Base-by-base conservation (phyloP, 2,329 filamentous ascomycete species). In the Sporothrix sp. region DNA sequence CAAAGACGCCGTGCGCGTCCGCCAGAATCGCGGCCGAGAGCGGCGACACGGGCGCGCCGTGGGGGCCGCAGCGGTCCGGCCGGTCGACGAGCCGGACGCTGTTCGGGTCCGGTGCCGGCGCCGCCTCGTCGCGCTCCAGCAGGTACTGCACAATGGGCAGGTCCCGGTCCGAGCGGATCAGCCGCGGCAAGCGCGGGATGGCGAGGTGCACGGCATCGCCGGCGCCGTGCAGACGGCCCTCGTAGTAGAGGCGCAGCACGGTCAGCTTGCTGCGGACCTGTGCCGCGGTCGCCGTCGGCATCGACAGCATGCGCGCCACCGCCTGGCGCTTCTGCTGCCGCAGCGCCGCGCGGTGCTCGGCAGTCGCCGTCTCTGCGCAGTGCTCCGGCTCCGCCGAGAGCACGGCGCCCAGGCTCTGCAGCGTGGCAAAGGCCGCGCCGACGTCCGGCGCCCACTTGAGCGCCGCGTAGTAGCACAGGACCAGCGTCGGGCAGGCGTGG, bases 171-270 rank as follows among this genome's bases (percentile, higher is more conserved):
- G 46, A 48, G 10, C 27, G 25, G 27, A 48, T 48, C 16, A 48
- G 27, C 16, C 46, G 46, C 8, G 46, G 46, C 27, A 48, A 36
- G n/a, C n/a, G n/a, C n/a, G n/a, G n/a, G n/a, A n/a, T n/a, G n/a
- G n/a, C n/a, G n/a, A n/a, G n/a, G n/a, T n/a, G n/a, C n/a, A n/a
- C n/a, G 1, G 46, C 16, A 13, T 23, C 16, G 10, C 3, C 2
- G 36, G 8, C 9, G 7, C 7, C 4, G 4, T 10, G 10, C 36
- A 6, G 4, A 9, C 13, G 18, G 18, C 7, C 25, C 2, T 48
- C 27, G 7, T 33, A 38, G 46, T 37, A 48, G 46, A 39, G 40
- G n/a, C 27, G 36, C 1, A 48, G 8, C 3, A 20, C 18, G 9
- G 46, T 27, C 7, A 40, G 25, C 46, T 48, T 48, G 18, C n/a